Conservation (phyloP, 1,284 basidiomycete genomes). For the Neotropicomus parvogracilis region DNA sequence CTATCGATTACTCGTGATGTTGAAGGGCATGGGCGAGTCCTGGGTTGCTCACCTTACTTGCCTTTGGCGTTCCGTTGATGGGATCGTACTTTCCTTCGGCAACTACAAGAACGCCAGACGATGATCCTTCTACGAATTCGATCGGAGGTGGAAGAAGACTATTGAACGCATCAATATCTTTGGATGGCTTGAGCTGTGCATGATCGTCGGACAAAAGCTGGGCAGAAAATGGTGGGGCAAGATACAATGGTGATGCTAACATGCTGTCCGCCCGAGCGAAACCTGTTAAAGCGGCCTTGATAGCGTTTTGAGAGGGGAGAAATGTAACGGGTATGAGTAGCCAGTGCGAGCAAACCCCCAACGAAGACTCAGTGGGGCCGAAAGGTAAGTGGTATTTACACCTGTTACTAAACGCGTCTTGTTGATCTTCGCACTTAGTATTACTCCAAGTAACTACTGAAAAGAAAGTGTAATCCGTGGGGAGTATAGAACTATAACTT, state of each 20-base stretch:
- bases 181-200: slow-evolving; percentile 57
- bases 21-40: neutral
- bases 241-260: slow-evolving; percentile 61
- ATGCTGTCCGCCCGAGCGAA: slow-evolving; percentile 35
- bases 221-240: slow-evolving; percentile 46
- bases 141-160: slow-evolving; percentile 68
- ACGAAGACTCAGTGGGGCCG: neutral
- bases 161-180: slow-evolving; percentile 70
- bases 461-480: no score
- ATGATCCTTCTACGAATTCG: slow-evolving; percentile 79
- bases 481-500: neutral
- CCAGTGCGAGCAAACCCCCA: slow-evolving; percentile 15
- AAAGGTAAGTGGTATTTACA: slow-evolving; percentile 27
- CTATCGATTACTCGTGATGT: slow-evolving; percentile 8
- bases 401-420: slow-evolving; percentile 24
- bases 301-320: slow-evolving; percentile 4
- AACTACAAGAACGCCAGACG: slow-evolving; percentile 63
- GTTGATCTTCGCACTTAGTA: slow-evolving; percentile 10
- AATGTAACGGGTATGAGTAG: slow-evolving; percentile 7
- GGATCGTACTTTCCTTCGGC: slow-evolving; percentile 73
- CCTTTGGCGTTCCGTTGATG: slow-evolving; percentile 59
- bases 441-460: neutral
- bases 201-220: slow-evolving; percentile 48
- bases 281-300: slow-evolving; percentile 5
- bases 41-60: slow-evolving; percentile 31